Conservation (phyloP, 176 grass and related monocot species). For the Oropetium thomaeum region DNA sequence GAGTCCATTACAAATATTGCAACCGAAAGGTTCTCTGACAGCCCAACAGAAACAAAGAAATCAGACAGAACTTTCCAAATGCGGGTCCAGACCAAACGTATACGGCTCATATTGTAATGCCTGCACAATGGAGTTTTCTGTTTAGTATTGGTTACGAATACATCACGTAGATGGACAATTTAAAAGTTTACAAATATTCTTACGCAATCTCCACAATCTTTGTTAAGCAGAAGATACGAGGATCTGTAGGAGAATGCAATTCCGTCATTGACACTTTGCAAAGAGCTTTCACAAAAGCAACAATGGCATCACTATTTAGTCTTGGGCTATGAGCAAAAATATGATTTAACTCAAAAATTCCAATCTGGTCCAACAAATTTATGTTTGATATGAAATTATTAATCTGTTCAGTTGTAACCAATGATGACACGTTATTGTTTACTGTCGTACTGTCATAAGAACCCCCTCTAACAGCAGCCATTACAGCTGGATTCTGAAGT, state of each 20-base stretch:
- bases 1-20: slow-evolving; percentile 99
- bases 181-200: slow-evolving; percentile 42
- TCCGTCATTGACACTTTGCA: slow-evolving; percentile 95
- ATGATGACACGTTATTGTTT: slow-evolving; percentile 51
- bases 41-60: slow-evolving; percentile 91
- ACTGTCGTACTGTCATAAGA: slow-evolving; percentile 91
- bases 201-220: slow-evolving; percentile 99
- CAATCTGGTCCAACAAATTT: slow-evolving; percentile 95
- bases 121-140: slow-evolving; percentile 49
- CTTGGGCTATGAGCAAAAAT: slow-evolving; percentile 98
- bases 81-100: slow-evolving; percentile 89
- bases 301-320: slow-evolving; percentile 98
- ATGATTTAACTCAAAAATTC: slow-evolving; percentile 96
- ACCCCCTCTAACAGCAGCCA: slow-evolving; percentile 91
- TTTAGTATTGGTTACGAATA: background rate
- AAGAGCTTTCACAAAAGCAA: slow-evolving; percentile 97
- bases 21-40: slow-evolving; percentile 91
- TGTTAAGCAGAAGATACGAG: slow-evolving; percentile 94
- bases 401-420: slow-evolving; percentile 93
- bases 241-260: slow-evolving; percentile 91
- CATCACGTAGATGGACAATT: slow-evolving; percentile 12
- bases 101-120: slow-evolving; percentile 99
- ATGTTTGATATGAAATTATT: slow-evolving; percentile 92
- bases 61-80: slow-evolving; percentile 96
- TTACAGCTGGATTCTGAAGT: slow-evolving; percentile 93